A percentile compares a stretch with the other conserved stretches of the same genome.
phyloP scores from a whole-genome alignment of 306 rosid genomes.

The Cotoneaster glaucophyllus region DNA sequence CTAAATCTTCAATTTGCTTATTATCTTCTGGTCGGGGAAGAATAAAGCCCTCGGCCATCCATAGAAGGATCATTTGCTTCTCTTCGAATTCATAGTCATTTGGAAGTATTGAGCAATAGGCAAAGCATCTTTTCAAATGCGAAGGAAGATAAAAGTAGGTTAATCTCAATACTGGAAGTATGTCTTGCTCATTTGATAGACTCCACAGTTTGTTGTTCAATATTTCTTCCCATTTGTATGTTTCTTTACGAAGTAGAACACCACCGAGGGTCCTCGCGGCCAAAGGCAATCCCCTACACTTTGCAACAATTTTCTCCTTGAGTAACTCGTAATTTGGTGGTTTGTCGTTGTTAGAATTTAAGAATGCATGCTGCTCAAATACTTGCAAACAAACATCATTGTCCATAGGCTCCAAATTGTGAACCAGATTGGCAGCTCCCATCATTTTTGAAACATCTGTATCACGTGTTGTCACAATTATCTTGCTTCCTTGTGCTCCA shows the following conservation, averaged over 20 bases:
- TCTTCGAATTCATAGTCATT: background rate
- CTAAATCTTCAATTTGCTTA: constrained; percentile 6
- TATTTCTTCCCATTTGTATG: background rate
- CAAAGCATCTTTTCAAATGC: constrained; percentile 13
- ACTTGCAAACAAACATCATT: background rate
- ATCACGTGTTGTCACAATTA: constrained; percentile 17
- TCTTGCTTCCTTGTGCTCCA: constrained; percentile 17
- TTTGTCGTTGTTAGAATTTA: too few relatives aligned
- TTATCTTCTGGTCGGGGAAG: too few relatives aligned
- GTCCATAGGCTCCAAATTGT: background rate
- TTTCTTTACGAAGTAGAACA: background rate
- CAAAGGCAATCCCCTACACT: constrained; percentile 32
- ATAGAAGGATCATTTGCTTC: constrained; percentile 3
- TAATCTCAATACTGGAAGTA: constrained; percentile 14
- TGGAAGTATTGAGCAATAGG: background rate
- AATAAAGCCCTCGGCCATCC: constrained; percentile 32
- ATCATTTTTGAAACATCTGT: too few relatives aligned
- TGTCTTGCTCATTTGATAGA: background rate
- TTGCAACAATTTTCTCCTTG: background rate
- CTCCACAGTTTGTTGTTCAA: constrained; percentile 14
- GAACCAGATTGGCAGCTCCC: too few relatives aligned
- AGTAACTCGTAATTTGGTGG: too few relatives aligned
- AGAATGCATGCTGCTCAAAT: constrained; percentile 17
- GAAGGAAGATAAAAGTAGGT: constrained; percentile 18
- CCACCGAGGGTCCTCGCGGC: constrained; percentile 17